Percentiles rank a stretch among this genome's conserved stretches.
Evolutionary conservation across 306 rosid species (phyloP).

Genomic region (Arachis stenosperma): DNA sequence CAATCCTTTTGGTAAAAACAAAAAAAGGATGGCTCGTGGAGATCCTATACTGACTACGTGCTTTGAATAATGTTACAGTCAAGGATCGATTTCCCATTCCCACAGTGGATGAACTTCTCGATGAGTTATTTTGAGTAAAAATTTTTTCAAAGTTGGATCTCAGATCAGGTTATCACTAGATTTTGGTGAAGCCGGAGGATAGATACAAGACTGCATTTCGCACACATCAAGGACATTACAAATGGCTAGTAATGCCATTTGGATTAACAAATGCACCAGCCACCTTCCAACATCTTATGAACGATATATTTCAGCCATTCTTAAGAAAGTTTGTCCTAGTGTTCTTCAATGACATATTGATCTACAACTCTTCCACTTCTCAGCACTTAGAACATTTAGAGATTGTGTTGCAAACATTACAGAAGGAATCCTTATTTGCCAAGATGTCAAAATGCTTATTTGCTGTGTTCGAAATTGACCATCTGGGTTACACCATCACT

Average conservation of each 20-base stretch:
- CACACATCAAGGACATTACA: too few relatives aligned
- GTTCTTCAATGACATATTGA: not conserved
- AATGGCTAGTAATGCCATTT: not conserved
- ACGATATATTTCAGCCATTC: not conserved
- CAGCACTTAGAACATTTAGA: too few relatives aligned
- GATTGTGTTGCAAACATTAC: too few relatives aligned
- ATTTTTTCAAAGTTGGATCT: not conserved
- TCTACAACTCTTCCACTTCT: not conserved
- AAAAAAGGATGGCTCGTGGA: not conserved
- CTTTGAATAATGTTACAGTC: not conserved
- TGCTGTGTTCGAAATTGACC: not conserved
- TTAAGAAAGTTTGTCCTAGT: not conserved
- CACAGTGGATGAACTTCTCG: not conserved
- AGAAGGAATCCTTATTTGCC: too few relatives aligned
- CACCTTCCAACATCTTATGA: not conserved
- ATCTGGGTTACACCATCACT: not conserved
- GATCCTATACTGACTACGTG: not conserved
- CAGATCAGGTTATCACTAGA: too few relatives aligned
- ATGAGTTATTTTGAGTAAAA: not conserved
- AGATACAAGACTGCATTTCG: too few relatives aligned
- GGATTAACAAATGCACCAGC: not conserved
- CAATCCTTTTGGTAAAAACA: not conserved
- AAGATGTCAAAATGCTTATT: too few relatives aligned
- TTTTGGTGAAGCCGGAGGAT: too few relatives aligned
- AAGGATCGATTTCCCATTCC: not conserved